Evolutionary conservation across 129 eudicot species (phyloP).

Genomic region (Tanacetum coccineum): DNA sequence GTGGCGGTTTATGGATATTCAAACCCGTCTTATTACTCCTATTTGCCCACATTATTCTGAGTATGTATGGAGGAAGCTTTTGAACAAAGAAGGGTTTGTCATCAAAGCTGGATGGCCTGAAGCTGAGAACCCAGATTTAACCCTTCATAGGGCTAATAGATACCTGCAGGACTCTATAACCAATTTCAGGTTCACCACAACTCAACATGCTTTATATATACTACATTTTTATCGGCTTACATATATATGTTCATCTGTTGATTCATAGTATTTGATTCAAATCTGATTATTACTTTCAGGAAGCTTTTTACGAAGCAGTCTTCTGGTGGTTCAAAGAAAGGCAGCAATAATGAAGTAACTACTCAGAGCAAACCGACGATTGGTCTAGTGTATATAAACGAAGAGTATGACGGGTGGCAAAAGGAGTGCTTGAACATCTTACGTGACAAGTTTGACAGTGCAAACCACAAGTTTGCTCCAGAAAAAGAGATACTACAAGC

Average conservation of each 20-base stretch:
- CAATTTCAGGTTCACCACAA: slow-evolving; percentile 38
- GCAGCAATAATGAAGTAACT: neutral
- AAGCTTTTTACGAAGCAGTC: neutral
- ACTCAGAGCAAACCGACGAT: slow-evolving; percentile 33
- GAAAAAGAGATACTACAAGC: slow-evolving; percentile 25
- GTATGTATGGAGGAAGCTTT: slow-evolving; percentile 62
- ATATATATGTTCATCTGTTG: too few species aligned
- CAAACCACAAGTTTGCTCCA: slow-evolving; percentile 30
- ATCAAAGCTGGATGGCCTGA: slow-evolving; percentile 82
- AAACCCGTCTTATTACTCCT: slow-evolving; percentile 76
- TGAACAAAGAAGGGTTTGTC: slow-evolving; percentile 66
- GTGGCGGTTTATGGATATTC: slow-evolving; percentile 76
- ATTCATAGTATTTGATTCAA: too few species aligned
- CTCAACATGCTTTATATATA: too few species aligned
- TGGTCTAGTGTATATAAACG: slow-evolving; percentile 66
- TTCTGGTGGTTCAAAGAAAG: neutral
- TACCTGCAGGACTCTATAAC: slow-evolving; percentile 72
- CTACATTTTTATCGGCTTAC: too few species aligned
- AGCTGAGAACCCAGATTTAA: slow-evolving; percentile 61
- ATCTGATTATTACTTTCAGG: neutral
- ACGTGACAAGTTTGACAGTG: slow-evolving; percentile 42
- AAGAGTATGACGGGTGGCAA: slow-evolving; percentile 82
- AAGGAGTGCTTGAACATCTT: slow-evolving; percentile 62
- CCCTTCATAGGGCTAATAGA: slow-evolving; percentile 71
- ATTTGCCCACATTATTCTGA: slow-evolving; percentile 85